phyloP scores from a whole-genome alignment of 768 basidiomycete species.

The Pleurotus ostreatus region DNA sequence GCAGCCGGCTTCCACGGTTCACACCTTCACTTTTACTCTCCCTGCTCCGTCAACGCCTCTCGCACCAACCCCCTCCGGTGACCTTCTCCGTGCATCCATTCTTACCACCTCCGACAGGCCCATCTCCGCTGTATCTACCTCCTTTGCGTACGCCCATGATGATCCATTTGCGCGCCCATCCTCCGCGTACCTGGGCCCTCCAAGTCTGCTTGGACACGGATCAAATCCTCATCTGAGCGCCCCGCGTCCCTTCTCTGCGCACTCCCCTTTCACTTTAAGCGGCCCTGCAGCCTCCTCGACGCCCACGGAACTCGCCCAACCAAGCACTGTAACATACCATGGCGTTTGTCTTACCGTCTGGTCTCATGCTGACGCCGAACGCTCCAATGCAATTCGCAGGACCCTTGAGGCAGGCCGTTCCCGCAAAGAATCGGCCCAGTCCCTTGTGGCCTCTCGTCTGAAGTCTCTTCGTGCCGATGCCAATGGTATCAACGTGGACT shows the following conservation, averaged over 20 bases:
- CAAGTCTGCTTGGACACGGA: constrained; percentile 55
- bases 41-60: constrained; percentile 74
- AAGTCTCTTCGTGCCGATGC: constrained; percentile 60
- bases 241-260: constrained; percentile 25
- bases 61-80: constrained; percentile 68
- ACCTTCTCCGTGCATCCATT: constrained; percentile 71
- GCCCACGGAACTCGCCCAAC: neutral
- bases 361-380: constrained; percentile 91
- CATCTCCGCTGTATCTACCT: constrained; percentile 52
- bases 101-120: constrained; percentile 60
- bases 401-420: constrained; percentile 76
- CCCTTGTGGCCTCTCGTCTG: constrained; percentile 61
- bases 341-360: constrained; percentile 93
- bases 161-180: constrained; percentile 80
- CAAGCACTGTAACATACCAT: constrained; percentile 68
- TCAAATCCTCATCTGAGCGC: constrained; percentile 23
- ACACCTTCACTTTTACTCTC: constrained; percentile 86
- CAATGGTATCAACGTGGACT: constrained; percentile 36
- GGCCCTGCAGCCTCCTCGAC: constrained; percentile 20
- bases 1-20: constrained; percentile 89
- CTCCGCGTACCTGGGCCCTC: constrained; percentile 76
- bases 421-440: constrained; percentile 78
- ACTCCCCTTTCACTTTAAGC: constrained; percentile 27
- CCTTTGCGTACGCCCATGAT: constrained; percentile 75
- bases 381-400: constrained; percentile 78